These are phyloP conservation scores for Arctium minus DNA, from an alignment of 129 eudicot species.

Conservation along the genomic window DNA sequence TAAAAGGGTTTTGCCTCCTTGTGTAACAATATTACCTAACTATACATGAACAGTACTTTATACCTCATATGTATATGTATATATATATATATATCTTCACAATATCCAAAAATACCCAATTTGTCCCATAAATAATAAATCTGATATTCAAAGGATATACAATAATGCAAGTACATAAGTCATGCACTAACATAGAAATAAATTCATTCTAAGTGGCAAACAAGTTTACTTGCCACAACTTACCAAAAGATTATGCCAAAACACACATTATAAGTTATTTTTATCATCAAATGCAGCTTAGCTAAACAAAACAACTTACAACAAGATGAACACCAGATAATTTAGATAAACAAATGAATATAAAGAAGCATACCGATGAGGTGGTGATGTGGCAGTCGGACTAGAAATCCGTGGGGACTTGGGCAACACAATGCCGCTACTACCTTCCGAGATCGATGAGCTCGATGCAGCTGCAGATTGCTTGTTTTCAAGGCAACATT, in stretches of 20 bases:
- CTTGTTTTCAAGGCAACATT: constrained; percentile 64
- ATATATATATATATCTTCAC: background rate
- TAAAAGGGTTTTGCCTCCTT: background rate
- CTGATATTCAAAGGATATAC: background rate
- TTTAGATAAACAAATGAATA: background rate
- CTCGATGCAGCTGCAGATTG: constrained; percentile 74
- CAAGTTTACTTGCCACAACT: constrained; percentile 10
- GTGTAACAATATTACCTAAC: constrained; percentile 5
- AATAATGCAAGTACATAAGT: constrained; percentile 9
- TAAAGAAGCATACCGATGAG: constrained; percentile 48
- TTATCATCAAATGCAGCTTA: constrained; percentile 1
- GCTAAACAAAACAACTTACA: background rate
- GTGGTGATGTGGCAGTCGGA: constrained; percentile 64
- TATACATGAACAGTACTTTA: constrained; percentile 16
- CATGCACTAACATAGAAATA: constrained; percentile 6
- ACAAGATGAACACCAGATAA: background rate
- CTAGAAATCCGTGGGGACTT: constrained; percentile 65
- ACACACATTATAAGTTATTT: background rate
- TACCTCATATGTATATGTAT: constrained; percentile 2
- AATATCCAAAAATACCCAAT: background rate
- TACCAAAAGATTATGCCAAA: background rate
- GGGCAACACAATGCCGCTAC: constrained; percentile 58
- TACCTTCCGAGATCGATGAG: constrained; percentile 73
- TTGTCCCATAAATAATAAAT: background rate
- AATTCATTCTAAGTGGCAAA: background rate